Evolutionary conservation across 2,329 filamentous ascomycete genomes (phyloP).

Genomic region (Gaeumannomyces sp.): DNA sequence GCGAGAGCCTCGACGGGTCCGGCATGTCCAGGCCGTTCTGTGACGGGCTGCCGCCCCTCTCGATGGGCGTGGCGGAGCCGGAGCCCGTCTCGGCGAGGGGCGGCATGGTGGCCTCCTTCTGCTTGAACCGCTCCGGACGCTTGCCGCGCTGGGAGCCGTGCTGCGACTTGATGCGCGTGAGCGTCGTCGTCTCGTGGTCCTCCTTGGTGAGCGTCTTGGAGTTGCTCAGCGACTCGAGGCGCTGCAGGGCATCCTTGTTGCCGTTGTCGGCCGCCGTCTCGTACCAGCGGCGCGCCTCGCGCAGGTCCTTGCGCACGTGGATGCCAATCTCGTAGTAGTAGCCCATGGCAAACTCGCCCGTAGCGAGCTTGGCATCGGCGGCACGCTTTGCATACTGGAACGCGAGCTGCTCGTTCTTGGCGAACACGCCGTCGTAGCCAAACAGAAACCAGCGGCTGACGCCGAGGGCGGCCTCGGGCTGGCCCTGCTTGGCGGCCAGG

Average conservation of each 20-base stretch:
- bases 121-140: conserved; percentile 53
- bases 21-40: conserved; percentile 30
- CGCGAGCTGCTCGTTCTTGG: conserved; percentile 91
- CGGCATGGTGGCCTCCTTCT: conserved; percentile 36
- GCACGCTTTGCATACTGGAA: conserved; percentile 88
- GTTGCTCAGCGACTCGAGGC: conserved; percentile 77
- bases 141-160: conserved; percentile 63
- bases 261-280: conserved; percentile 81
- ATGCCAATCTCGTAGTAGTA: conserved; percentile 98
- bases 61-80: conserved; percentile 23
- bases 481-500: conserved; percentile 83
- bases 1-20: conserved; percentile 37
- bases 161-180: conserved; percentile 79
- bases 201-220: conserved; percentile 80
- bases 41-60: conserved; percentile 12
- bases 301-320: conserved; percentile 74
- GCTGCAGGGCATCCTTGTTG: conserved; percentile 77
- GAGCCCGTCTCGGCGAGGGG: conserved; percentile 38
- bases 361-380: conserved; percentile 72
- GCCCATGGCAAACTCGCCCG: conserved; percentile 91
- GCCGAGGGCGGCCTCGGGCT: conserved; percentile 88
- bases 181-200: conserved; percentile 88
- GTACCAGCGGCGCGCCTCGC: conserved; percentile 85
- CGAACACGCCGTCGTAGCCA: conserved; percentile 84
- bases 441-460: conserved; percentile 99